These are phyloP conservation scores for Pythium biforme DNA, from an alignment of 352 stramenopile species.

Conservation along the genomic window DNA sequence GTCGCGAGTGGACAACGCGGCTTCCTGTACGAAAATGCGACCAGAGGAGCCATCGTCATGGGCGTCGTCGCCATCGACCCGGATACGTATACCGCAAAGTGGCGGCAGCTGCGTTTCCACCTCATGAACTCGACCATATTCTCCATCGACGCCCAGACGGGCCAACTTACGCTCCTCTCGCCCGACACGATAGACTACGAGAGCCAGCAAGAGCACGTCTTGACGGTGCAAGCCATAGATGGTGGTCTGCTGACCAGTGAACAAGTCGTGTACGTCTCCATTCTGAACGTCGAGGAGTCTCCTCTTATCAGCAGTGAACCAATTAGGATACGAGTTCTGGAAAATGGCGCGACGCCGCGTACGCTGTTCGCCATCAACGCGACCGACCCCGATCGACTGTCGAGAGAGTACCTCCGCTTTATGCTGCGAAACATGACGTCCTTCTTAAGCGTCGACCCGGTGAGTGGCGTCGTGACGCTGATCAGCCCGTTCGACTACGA, in stretches of 20 bases:
- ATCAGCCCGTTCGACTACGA: conserved; percentile 31
- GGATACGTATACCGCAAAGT: conserved; percentile 14
- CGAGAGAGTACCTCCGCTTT: conserved; percentile 29
- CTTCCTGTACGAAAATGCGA: conserved; percentile 25
- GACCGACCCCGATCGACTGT: conserved; percentile 42
- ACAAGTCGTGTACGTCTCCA: conserved; percentile 26
- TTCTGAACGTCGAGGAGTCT: conserved; percentile 30
- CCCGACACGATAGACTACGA: conserved; percentile 33
- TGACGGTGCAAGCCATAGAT: conserved; percentile 32
- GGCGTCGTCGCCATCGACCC: conserved; percentile 18
- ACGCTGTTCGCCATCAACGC: conserved; percentile 43
- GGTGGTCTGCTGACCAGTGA: conserved; percentile 27
- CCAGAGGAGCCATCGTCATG: conserved; percentile 16
- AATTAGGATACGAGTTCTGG: conserved; percentile 7
- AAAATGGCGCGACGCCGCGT: conserved; percentile 42
- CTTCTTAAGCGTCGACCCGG: conserved; percentile 10
- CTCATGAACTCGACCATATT: conserved; percentile 24
- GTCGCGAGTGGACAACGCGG: conserved; percentile 19
- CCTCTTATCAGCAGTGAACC: conserved; percentile 4
- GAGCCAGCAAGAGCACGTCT: conserved; percentile 25
- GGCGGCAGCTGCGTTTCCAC: conserved; percentile 21
- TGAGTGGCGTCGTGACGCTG: conserved; percentile 23
- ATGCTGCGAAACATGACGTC: not conserved
- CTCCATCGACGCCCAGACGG: conserved; percentile 8
- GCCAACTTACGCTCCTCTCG: conserved; percentile 10